These are phyloP conservation scores for Pseudotulostoma volvatum DNA, from an alignment of 495 filamentous ascomycete species.

Conservation along the genomic window DNA sequence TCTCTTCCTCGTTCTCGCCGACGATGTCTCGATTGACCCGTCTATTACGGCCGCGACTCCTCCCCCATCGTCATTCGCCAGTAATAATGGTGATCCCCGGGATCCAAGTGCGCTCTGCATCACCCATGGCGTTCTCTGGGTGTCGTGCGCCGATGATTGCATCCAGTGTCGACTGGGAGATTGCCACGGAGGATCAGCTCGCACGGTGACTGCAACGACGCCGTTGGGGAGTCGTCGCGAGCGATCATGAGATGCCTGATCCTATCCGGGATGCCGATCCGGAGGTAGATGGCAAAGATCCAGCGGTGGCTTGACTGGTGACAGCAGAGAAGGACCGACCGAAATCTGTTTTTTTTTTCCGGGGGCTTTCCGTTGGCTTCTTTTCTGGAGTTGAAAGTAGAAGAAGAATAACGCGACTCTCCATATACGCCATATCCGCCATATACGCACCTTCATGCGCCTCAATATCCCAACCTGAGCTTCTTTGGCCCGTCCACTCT, in stretches of 20 bases:
- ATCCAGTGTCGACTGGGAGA: slow-evolving; percentile 34
- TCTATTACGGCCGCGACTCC: slow-evolving; percentile 35
- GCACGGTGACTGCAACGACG: slow-evolving; percentile 22
- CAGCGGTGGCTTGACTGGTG: slow-evolving; percentile 15
- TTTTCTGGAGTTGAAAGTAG: not conserved
- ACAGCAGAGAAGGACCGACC: slow-evolving; percentile 18
- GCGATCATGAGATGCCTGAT: slow-evolving; percentile 26
- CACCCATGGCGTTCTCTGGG: slow-evolving; percentile 45
- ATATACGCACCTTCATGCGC: slow-evolving; percentile 90
- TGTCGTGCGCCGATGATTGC: slow-evolving; percentile 41
- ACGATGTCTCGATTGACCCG: too few species aligned
- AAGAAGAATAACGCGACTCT: not conserved
- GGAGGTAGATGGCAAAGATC: slow-evolving; percentile 1
- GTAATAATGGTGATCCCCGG: too few species aligned
- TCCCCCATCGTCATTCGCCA: too few species aligned
- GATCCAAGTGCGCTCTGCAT: slow-evolving; percentile 15
- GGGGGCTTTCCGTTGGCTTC: slow-evolving; percentile 60
- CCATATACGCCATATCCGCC: too few species aligned
- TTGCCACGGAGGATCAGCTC: slow-evolving; percentile 24
- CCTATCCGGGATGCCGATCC: slow-evolving; percentile 2
- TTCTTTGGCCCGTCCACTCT: slow-evolving; percentile 83
- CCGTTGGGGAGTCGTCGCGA: slow-evolving; percentile 24
- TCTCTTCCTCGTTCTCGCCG: too few species aligned
- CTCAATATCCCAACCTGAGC: slow-evolving; percentile 83
- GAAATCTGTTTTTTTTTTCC: slow-evolving; percentile 76